Evolutionary conservation across 257 asterid genomes (phyloP).

Genomic region (Echites panduratus): DNA sequence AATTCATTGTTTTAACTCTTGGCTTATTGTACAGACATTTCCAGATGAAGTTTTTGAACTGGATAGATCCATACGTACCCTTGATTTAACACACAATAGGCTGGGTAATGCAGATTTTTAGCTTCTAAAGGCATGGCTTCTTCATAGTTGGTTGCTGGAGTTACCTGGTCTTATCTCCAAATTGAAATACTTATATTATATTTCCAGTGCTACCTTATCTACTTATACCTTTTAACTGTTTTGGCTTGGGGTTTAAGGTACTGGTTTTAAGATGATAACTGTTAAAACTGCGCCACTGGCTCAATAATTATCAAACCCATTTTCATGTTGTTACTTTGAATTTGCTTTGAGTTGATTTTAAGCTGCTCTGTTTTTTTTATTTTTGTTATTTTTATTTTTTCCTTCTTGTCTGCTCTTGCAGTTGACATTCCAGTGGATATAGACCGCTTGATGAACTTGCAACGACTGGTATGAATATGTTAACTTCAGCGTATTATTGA

Average conservation of each 20-base stretch:
- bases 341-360: neutral
- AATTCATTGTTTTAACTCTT: neutral
- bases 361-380: slow-evolving; percentile 4
- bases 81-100: slow-evolving; percentile 81
- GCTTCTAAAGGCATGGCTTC: slow-evolving; percentile 1
- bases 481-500: neutral
- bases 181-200: neutral
- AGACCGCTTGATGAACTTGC: slow-evolving; percentile 75
- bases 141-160: neutral
- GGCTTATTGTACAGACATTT: slow-evolving; percentile 48
- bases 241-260: neutral
- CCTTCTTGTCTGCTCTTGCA: slow-evolving; percentile 28
- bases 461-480: slow-evolving; percentile 75
- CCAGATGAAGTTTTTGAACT: slow-evolving; percentile 82
- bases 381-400: neutral
- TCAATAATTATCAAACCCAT: neutral
- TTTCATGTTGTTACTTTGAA: slow-evolving; percentile 3
- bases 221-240: neutral
- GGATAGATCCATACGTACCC: slow-evolving; percentile 81
- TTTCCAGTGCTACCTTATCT: neutral
- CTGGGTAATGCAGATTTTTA: slow-evolving; percentile 40
- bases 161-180: neutral
- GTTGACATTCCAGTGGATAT: slow-evolving; percentile 80
- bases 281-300: neutral
- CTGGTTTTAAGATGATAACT: neutral